Base-by-base conservation (phyloP, 495 filamentous ascomycete genomes). In the Staphylotrichum longicolle region DNA sequence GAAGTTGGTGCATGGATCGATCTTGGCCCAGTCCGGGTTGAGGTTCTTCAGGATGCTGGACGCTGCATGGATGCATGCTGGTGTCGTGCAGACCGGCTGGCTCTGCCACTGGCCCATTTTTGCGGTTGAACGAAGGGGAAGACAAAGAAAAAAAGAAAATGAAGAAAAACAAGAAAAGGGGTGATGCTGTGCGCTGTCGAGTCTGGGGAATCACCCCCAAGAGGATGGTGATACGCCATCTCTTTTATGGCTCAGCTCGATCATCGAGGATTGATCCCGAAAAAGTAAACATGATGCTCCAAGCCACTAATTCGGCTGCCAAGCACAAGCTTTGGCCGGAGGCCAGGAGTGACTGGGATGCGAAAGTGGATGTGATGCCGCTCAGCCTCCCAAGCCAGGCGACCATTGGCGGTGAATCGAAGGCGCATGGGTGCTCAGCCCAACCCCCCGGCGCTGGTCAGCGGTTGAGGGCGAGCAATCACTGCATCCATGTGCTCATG, bases 1-100 rank as follows among this genome's bases (percentile, higher is more conserved):
- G 60, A 91, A 91, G 54, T 89, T 67, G 46, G 77, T 83, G 63
- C 88, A 91, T 4, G 88, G 85, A 68, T 91, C 86, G 45, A 90
- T 73, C 0, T 83, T 63, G 57, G 80, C 70, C 65, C 86, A 83
- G 44, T 86, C 78, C n/a, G 88, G 83, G 15, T 86, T 82, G 35
- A 91, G 74, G 62, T 85, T 88, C 61, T 70, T 81, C 7, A 91
- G 78, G 39, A 90, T 82, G 56, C 85, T 82, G 27, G 87, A 86
- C 7, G 88, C 79, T 32, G 86, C 87, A 57, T 88, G 83, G 11
- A 91, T 76, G 70, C 88, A 91, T 64, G 83, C 81, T 32, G 84
- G 81, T 8, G 85, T 84, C 33, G 81, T 67, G 70, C 86, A 89
- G 1, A 79, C 53, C 12, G 47, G 30, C 14, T 47, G 35, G 42